Conservation (phyloP, 257 asterid species). For the Nicotiana otophora region DNA sequence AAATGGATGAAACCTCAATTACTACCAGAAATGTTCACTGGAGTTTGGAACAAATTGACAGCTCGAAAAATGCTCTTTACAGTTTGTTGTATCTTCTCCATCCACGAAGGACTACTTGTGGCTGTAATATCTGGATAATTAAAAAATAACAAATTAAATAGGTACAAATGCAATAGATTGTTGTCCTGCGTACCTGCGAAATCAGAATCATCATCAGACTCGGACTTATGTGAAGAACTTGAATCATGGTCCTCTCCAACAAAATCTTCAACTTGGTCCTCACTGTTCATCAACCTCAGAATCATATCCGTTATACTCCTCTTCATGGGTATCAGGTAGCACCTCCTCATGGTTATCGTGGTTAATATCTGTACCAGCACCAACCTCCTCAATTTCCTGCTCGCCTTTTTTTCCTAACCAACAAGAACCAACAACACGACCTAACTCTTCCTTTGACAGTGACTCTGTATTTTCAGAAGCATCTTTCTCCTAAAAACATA, state of each 20-base stretch:
- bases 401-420: slow-evolving; percentile 80
- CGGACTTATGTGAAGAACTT: slow-evolving; percentile 46
- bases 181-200: slow-evolving; percentile 44
- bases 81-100: slow-evolving; percentile 76
- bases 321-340: slow-evolving; percentile 37
- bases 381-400: slow-evolving; percentile 42
- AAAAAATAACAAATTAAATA: slow-evolving; percentile 20
- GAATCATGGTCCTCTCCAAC: slow-evolving; percentile 55
- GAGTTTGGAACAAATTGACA: slow-evolving; percentile 73
- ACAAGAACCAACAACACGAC: slow-evolving; percentile 87
- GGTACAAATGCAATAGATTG: not conserved
- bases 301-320: slow-evolving; percentile 54
- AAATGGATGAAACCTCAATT: slow-evolving; percentile 12
- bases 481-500: slow-evolving; percentile 46
- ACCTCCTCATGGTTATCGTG: slow-evolving; percentile 42
- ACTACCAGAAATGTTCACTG: slow-evolving; percentile 85
- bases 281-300: slow-evolving; percentile 63
- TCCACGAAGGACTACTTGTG: slow-evolving; percentile 66
- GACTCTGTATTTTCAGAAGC: slow-evolving; percentile 45
- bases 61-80: slow-evolving; percentile 58
- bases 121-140: slow-evolving; percentile 47
- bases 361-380: slow-evolving; percentile 36
- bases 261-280: slow-evolving; percentile 52
- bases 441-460: slow-evolving; percentile 87
- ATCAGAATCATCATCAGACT: slow-evolving; percentile 77